phyloP scores from a whole-genome alignment of 2,329 filamentous ascomycete genomes.

The Fusarium napiforme region DNA sequence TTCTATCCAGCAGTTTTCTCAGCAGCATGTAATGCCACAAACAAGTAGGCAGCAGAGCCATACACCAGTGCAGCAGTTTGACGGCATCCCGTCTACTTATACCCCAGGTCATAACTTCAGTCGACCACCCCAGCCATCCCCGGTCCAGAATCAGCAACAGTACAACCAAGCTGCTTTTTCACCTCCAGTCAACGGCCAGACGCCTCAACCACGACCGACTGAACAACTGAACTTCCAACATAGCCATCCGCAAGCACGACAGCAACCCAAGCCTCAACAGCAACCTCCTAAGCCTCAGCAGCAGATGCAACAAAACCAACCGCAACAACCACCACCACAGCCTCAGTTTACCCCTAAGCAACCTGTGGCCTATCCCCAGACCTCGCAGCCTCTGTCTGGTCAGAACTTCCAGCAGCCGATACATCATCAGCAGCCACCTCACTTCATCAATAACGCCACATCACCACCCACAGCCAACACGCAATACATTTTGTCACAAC shows the following conservation, averaged over 20 bases:
- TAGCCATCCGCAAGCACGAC: slow-evolving; percentile 38
- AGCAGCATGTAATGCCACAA: slow-evolving; percentile 50
- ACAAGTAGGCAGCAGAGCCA: slow-evolving; percentile 48
- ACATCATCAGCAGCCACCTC: slow-evolving; percentile 38
- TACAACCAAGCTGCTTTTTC: slow-evolving; percentile 43
- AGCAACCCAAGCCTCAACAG: slow-evolving; percentile 36
- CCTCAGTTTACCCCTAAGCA: slow-evolving; percentile 40
- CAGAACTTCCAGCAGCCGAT: slow-evolving; percentile 40
- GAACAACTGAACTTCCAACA: slow-evolving; percentile 38
- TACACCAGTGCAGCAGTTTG: slow-evolving; percentile 50
- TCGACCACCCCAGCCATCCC: slow-evolving; percentile 46
- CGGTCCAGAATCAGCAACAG: slow-evolving; percentile 45
- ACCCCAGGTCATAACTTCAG: slow-evolving; percentile 42
- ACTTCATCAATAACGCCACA: slow-evolving; percentile 32
- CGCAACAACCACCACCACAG: slow-evolving; percentile 37
- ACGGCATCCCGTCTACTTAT: slow-evolving; percentile 43
- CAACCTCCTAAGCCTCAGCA: slow-evolving; percentile 23
- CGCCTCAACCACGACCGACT: slow-evolving; percentile 41
- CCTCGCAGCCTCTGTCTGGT: slow-evolving; percentile 20
- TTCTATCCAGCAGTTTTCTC: slow-evolving; percentile 47
- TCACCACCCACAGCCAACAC: slow-evolving; percentile 33
- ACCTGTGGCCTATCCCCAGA: slow-evolving; percentile 31
- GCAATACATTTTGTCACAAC: slow-evolving; percentile 42
- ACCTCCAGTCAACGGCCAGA: slow-evolving; percentile 43
- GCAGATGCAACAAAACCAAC: slow-evolving; percentile 17